Conservation (phyloP, 352 stramenopile genomes). For the Phytophthora multivora region DNA sequence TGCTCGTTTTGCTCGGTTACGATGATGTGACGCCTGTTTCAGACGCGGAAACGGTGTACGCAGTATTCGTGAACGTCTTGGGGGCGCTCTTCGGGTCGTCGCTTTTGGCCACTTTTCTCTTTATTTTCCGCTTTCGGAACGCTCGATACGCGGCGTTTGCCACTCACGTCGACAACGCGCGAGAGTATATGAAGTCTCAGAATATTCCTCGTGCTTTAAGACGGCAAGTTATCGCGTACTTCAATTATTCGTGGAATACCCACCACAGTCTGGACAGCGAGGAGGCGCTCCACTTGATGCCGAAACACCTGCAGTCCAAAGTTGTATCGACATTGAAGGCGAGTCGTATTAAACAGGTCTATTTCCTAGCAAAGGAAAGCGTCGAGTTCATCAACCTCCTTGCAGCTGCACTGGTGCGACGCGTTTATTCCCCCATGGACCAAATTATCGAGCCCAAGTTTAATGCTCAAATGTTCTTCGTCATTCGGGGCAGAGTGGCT, state of each 20-base stretch:
- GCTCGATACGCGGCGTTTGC: constrained; percentile 51
- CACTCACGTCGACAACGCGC: constrained; percentile 67
- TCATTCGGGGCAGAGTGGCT: constrained; percentile 59
- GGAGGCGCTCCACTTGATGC: constrained; percentile 57
- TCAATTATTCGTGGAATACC: constrained; percentile 66
- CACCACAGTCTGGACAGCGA: constrained; percentile 71
- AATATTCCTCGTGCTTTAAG: constrained; percentile 55
- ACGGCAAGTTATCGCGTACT: constrained; percentile 64
- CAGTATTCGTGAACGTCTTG: constrained; percentile 46
- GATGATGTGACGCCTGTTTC: constrained; percentile 70
- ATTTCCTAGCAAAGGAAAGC: constrained; percentile 72
- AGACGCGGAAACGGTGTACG: constrained; percentile 60
- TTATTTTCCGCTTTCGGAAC: constrained; percentile 76
- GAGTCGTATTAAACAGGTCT: constrained; percentile 67
- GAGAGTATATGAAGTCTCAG: constrained; percentile 76
- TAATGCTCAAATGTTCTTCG: constrained; percentile 80
- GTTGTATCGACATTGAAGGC: constrained; percentile 68
- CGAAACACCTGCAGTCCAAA: constrained; percentile 69
- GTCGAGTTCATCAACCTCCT: constrained; percentile 74
- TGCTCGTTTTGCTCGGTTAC: constrained; percentile 65
- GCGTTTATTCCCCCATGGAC: constrained; percentile 63
- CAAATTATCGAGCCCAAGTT: constrained; percentile 75
- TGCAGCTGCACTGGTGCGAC: constrained; percentile 47
- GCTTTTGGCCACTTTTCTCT: constrained; percentile 67
- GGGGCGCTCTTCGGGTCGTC: constrained; percentile 63